A percentile compares a stretch with the other conserved stretches of the same genome.
These are phyloP conservation scores for Aristolochia contorta DNA, from an alignment of 164 flowering plant species.

Conservation along the genomic window DNA sequence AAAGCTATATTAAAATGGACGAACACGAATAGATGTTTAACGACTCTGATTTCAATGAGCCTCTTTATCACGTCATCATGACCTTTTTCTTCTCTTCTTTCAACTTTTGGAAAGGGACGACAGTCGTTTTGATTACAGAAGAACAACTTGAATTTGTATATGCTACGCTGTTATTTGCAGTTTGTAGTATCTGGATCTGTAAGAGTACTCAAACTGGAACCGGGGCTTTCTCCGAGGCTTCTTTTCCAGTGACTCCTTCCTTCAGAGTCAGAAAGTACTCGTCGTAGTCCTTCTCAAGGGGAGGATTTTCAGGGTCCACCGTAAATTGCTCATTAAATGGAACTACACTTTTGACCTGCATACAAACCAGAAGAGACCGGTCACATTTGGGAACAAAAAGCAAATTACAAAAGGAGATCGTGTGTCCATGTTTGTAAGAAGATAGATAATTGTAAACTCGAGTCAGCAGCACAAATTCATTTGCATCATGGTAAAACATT, in stretches of 20 bases:
- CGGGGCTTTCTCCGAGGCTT: constrained; percentile 42
- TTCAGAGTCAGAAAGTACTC: constrained; percentile 61
- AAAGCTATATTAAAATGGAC: too few species aligned
- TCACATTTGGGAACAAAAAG: neutral
- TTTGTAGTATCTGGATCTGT: neutral
- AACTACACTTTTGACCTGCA: constrained; percentile 80
- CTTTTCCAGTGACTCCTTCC: constrained; percentile 96
- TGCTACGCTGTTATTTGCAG: neutral
- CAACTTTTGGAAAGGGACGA: too few species aligned
- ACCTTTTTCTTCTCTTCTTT: too few species aligned
- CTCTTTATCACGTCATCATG: too few species aligned
- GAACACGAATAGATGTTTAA: too few species aligned
- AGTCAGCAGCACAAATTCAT: too few species aligned
- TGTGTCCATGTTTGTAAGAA: neutral
- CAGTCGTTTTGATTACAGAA: neutral
- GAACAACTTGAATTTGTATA: neutral
- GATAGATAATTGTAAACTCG: too few species aligned
- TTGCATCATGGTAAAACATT: too few species aligned
- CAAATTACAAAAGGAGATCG: neutral
- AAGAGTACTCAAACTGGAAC: constrained; percentile 32
- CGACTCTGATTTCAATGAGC: too few species aligned
- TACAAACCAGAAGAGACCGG: neutral
- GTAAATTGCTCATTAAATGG: constrained; percentile 85
- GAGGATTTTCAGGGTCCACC: constrained; percentile 89
- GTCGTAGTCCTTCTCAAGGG: constrained; percentile 84